phyloP scores from a whole-genome alignment of 2,329 filamentous ascomycete species.

The Sphaerostilbella broomeana region DNA sequence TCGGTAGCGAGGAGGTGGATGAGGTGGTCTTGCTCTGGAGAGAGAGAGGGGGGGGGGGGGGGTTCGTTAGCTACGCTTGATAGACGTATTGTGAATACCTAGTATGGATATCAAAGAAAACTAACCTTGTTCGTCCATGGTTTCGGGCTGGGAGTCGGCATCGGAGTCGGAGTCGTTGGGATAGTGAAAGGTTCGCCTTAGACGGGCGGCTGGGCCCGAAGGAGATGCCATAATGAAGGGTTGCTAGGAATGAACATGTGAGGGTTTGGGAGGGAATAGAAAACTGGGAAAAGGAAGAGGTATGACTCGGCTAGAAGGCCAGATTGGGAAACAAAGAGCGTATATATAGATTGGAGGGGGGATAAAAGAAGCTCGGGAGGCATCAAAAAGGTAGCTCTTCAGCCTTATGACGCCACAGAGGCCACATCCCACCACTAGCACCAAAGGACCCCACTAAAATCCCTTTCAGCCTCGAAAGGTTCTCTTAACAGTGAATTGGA shows the following conservation, averaged over 20 bases:
- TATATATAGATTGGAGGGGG: not conserved
- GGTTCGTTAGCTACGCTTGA: too few species aligned
- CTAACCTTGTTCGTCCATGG: conserved; percentile 76
- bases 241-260: not conserved
- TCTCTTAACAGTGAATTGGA: conserved; percentile 5
- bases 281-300: not conserved
- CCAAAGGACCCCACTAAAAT: conserved; percentile 9
- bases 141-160: conserved; percentile 47
- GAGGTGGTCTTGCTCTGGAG: conserved; percentile 59
- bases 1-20: conserved; percentile 49
- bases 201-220: conserved; percentile 43
- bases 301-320: not conserved
- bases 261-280: not conserved
- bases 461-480: conserved; percentile 11
- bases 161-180: conserved; percentile 51
- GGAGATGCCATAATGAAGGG: conserved; percentile 19
- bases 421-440: not conserved
- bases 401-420: conserved; percentile 13
- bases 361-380: not conserved
- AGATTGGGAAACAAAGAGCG: not conserved
- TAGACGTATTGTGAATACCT: too few species aligned
- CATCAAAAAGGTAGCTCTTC: not conserved
- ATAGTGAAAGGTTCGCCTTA: conserved; percentile 74
- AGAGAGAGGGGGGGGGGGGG: too few species aligned
- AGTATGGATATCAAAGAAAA: too few species aligned